These are phyloP conservation scores for Myochromella boudieri DNA, from an alignment of 768 basidiomycete genomes.

Conservation along the genomic window DNA sequence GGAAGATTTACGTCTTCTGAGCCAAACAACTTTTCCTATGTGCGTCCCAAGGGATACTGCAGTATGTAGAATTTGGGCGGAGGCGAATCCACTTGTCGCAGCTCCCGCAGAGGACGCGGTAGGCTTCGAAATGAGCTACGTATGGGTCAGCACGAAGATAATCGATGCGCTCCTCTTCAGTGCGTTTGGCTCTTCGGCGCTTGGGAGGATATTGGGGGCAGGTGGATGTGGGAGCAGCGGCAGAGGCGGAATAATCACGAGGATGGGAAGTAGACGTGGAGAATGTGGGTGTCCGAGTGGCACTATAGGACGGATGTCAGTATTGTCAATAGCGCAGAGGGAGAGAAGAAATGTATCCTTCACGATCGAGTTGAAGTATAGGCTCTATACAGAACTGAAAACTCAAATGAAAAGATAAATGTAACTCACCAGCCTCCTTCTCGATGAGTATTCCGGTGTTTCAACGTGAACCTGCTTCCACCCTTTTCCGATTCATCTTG, in stretches of 20 bases:
- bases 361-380: neutral
- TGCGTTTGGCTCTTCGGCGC: constrained; percentile 71
- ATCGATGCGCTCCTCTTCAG: constrained; percentile 75
- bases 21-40: constrained; percentile 81
- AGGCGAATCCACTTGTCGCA: constrained; percentile 87
- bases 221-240: constrained; percentile 46
- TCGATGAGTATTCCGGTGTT: constrained; percentile 71
- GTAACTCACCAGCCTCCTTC: constrained; percentile 58
- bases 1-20: constrained; percentile 66
- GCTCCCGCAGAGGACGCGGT: constrained; percentile 73
- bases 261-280: constrained; percentile 17
- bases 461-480: constrained; percentile 63
- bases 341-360: neutral
- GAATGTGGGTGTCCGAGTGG: too few species aligned
- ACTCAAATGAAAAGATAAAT: too few species aligned
- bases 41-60: constrained; percentile 87
- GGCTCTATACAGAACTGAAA: constrained; percentile 1
- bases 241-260: constrained; percentile 20
- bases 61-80: constrained; percentile 85
- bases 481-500: constrained; percentile 63
- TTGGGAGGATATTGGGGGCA: too few species aligned
- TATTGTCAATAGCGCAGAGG: neutral
- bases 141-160: constrained; percentile 72
- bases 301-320: constrained; percentile 5
- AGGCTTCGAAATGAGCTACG: constrained; percentile 79